These are phyloP conservation scores for Syzygium syzygioides DNA, from an alignment of 441 rosid species.

Conservation along the genomic window DNA sequence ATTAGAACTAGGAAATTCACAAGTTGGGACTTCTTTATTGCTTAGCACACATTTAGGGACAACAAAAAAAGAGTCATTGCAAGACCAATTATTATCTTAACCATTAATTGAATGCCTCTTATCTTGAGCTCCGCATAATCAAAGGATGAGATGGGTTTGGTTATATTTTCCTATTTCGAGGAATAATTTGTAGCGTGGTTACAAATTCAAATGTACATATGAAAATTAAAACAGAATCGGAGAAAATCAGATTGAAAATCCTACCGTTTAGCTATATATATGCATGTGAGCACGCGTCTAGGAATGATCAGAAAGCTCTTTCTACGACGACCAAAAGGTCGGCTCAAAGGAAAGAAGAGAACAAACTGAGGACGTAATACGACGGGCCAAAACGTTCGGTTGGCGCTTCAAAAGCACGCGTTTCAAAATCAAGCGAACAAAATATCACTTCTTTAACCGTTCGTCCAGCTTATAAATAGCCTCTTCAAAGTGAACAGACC, in stretches of 20 bases:
- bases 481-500: neutral
- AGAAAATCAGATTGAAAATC: neutral
- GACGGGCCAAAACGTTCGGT: neutral
- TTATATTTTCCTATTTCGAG: neutral
- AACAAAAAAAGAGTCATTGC: neutral
- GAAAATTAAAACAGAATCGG: neutral
- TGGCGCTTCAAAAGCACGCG: neutral
- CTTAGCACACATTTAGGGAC: neutral
- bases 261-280: neutral
- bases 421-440: neutral
- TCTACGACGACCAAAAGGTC: neutral
- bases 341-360: neutral
- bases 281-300: neutral
- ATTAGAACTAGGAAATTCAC: neutral
- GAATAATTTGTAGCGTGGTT: rapidly evolving
- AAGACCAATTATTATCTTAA: neutral
- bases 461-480: neutral
- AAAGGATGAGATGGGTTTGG: rapidly evolving
- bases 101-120: neutral
- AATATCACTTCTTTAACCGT: neutral
- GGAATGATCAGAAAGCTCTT: neutral
- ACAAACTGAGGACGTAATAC: neutral
- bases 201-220: neutral
- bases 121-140: neutral
- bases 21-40: neutral